These are phyloP conservation scores for Camptophora hylomeconis DNA, from an alignment of 2,329 filamentous ascomycete species.

Conservation along the genomic window DNA sequence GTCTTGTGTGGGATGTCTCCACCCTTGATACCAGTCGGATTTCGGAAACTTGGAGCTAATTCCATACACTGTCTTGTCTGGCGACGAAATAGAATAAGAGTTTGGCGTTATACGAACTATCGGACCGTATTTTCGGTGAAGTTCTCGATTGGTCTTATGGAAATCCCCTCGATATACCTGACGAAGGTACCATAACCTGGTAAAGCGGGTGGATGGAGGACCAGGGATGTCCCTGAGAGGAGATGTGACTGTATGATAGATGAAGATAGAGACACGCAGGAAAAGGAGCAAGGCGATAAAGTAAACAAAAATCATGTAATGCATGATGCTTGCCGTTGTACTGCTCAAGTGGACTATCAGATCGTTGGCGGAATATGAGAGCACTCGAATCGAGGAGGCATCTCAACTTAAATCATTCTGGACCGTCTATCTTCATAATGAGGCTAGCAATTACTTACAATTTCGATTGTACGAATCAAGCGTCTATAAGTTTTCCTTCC, in stretches of 20 bases:
- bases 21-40: slow-evolving; percentile 36
- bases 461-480: no score
- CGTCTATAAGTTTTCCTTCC: no score
- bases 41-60: slow-evolving; percentile 14
- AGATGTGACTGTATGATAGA: slow-evolving; percentile 18
- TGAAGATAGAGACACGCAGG: no score
- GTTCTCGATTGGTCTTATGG: slow-evolving; percentile 21
- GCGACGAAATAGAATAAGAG: slow-evolving; percentile 14
- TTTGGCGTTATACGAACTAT: slow-evolving; percentile 14
- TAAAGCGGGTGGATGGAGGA: slow-evolving; percentile 32
- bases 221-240: slow-evolving; percentile 32
- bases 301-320: no score
- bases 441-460: no score
- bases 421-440: no score
- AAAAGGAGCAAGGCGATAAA: no score
- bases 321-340: no score
- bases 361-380: no score
- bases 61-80: slow-evolving; percentile 15
- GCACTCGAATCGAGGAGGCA: no score
- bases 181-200: slow-evolving; percentile 31
- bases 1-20: slow-evolving; percentile 45
- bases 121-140: slow-evolving; percentile 13
- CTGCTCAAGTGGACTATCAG: no score
- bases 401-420: no score
- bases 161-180: slow-evolving; percentile 26